Conservation (phyloP, 331 rosid genomes). For the Acacia pycnantha region DNA sequence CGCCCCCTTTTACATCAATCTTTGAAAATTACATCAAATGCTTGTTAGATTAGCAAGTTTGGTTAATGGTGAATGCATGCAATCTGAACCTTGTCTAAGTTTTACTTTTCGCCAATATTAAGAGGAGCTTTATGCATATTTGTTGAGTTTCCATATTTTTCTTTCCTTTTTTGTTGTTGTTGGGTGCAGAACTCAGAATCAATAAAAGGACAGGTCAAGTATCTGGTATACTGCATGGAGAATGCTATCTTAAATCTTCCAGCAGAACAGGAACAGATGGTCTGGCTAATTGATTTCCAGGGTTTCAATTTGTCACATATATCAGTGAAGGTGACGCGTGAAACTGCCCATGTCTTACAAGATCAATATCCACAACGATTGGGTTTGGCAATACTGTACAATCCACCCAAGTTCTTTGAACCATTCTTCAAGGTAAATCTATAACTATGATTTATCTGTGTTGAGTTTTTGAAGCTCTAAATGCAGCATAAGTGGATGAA, state of each 20-base stretch:
- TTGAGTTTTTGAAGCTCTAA: slow-evolving; percentile 16
- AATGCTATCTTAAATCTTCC: slow-evolving; percentile 7
- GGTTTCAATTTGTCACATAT: slow-evolving; percentile 77
- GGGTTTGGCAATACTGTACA: slow-evolving; percentile 82
- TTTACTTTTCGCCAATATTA: neutral
- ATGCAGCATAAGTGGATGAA: slow-evolving; percentile 4
- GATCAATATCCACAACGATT: slow-evolving; percentile 89
- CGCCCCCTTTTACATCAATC: neutral
- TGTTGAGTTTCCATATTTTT: neutral
- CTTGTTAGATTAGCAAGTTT: neutral
- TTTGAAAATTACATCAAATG: neutral
- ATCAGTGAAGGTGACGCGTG: slow-evolving; percentile 78
- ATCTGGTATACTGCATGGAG: slow-evolving; percentile 10
- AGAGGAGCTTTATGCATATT: neutral
- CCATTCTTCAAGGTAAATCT: slow-evolving; percentile 75
- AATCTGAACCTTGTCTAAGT: neutral
- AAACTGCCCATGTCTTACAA: slow-evolving; percentile 85
- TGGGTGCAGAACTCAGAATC: neutral
- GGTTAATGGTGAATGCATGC: neutral
- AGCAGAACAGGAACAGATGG: neutral
- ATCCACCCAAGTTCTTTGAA: slow-evolving; percentile 89
- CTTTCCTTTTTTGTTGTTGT: neutral
- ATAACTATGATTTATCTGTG: slow-evolving; percentile 1
- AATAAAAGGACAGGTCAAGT: neutral
- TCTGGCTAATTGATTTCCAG: slow-evolving; percentile 33